A percentile compares a stretch with the other conserved stretches of the same genome.
phyloP scores from a whole-genome alignment of 2,329 filamentous ascomycete species.

The Fusarium acutatum region DNA sequence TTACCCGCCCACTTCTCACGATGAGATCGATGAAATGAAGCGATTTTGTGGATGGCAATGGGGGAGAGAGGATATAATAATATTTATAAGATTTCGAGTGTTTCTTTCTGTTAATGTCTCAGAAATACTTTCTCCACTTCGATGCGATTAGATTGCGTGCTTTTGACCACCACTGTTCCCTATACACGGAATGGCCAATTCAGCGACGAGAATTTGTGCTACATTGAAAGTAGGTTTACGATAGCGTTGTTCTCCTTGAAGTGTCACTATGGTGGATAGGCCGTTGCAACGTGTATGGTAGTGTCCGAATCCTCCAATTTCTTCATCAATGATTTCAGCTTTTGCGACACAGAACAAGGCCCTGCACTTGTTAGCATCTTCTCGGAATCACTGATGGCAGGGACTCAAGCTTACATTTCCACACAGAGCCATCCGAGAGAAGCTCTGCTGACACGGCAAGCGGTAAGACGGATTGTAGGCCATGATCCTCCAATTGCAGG shows the following conservation, averaged over 20 bases:
- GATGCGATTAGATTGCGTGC: too few relatives aligned
- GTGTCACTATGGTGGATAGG: not conserved
- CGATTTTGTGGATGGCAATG: not conserved
- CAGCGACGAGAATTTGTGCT: not conserved
- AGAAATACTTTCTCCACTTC: not conserved
- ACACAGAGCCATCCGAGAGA: not conserved
- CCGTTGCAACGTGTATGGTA: conserved; percentile 2
- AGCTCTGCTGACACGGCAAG: not conserved
- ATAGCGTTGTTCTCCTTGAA: too few relatives aligned
- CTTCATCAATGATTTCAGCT: not conserved
- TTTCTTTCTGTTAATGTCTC: not conserved
- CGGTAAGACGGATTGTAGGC: not conserved
- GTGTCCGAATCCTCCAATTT: not conserved
- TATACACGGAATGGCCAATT: not conserved
- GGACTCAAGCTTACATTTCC: not conserved
- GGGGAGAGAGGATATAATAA: not conserved
- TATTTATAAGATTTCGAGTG: not conserved
- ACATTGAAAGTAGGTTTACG: not conserved
- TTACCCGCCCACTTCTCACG: too few relatives aligned
- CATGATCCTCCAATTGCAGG: not conserved
- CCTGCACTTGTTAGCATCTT: not conserved
- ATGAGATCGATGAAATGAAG: too few relatives aligned
- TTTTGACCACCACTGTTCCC: too few relatives aligned
- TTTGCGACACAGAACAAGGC: not conserved
- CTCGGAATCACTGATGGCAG: not conserved